Percentiles rank a stretch among this genome's conserved stretches.
Conservation (phyloP, 495 filamentous ascomycete genomes). For the Hypoxylon perforatum region DNA sequence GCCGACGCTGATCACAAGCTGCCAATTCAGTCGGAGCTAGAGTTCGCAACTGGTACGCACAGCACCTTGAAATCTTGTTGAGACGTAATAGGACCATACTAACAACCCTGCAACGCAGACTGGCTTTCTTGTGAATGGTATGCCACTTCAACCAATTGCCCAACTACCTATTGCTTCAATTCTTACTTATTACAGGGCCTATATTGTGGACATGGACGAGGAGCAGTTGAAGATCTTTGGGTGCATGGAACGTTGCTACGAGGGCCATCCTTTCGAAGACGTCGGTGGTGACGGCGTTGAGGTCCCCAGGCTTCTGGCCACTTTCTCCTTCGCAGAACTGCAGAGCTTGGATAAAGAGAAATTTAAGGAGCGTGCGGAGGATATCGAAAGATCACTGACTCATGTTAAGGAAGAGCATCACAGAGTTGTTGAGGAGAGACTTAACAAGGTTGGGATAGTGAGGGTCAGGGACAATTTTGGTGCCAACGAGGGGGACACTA, state of each 20-base stretch:
- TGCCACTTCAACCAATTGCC: not conserved
- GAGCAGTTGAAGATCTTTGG: conserved; percentile 2
- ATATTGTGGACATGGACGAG: not conserved
- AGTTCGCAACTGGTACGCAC: conserved; percentile 1
- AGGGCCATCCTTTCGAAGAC: not conserved
- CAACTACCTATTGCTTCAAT: not conserved
- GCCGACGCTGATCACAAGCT: not conserved
- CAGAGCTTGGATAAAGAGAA: not conserved
- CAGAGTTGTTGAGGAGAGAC: too few relatives aligned
- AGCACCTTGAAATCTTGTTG: not conserved
- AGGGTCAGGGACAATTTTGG: too few relatives aligned
- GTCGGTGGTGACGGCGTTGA: not conserved
- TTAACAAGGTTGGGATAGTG: too few relatives aligned
- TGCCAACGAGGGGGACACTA: too few relatives aligned
- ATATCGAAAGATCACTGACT: not conserved
- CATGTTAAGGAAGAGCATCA: not conserved
- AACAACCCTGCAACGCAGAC: not conserved
- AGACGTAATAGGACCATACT: not conserved
- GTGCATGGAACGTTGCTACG: not conserved
- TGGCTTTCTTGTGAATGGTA: conserved; percentile 1
- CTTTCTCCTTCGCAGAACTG: not conserved
- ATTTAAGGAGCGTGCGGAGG: not conserved
- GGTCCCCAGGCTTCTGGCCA: not conserved
- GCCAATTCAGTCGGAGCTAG: not conserved
- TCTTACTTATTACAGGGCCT: not conserved